Base-by-base conservation (phyloP, 2,329 filamentous ascomycete species). In the Colletotrichum agaves region DNA sequence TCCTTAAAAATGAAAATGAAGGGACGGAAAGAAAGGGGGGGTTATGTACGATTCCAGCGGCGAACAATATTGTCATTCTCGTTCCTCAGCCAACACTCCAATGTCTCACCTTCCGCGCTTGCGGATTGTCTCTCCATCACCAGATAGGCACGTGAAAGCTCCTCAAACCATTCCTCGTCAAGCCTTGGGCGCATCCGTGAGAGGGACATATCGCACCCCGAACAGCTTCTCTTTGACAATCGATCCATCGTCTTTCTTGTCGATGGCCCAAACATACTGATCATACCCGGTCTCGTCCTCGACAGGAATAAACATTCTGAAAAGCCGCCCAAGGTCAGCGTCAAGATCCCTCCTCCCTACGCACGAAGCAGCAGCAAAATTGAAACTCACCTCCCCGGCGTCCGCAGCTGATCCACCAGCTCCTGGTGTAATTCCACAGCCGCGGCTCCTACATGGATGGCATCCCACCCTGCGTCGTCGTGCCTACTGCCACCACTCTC, bases 371-470 rank as follows among this genome's bases (percentile, higher is more conserved):
- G 27, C 6, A 27, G 27, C 27, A 27, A n/a, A n/a, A n/a, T 7
- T 27, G 8, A 2, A 60, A 74, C 81, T 73, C 67, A 86, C 81
- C 90, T 84, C 0, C 96, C 96, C 0, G 95, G 95, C 3, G 86
- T 81, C 70, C 88, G 89, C 72, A 99, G 81, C 81, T 98, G 96
- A 33, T 90, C 86, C 50, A 97, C 80, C 71, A 98, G 79, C 67
- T 87, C 86, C 17, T 86, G 76, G 76, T 97, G 94, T 61, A 97
- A 80, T 74, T 89, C 86, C 23, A 81, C 86, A 0, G 95, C 95
- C 7, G 93, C 92, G 0, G 96, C 96, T 0, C 96, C 96, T 3
- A 98, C 96, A 76, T 98, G 96, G 67, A 99, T 98, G 2, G 92
- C 94, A 84, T 98, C 93, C 84, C 95, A 99, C 0, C 89, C 85